Conservation (phyloP, 352 stramenopile species). For the Phytophthora cactorum region DNA sequence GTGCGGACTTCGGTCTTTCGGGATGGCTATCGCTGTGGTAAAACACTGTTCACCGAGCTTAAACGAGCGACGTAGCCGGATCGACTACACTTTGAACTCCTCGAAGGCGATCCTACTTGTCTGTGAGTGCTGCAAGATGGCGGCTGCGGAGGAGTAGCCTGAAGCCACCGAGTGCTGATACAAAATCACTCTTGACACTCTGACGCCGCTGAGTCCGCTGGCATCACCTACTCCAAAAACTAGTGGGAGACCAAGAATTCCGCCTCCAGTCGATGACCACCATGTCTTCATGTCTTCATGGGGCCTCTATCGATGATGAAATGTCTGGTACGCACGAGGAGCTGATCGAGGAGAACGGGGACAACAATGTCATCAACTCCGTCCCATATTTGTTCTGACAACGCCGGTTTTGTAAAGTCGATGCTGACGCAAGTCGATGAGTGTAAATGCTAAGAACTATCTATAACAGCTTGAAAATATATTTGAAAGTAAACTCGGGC, state of each 20-base stretch:
- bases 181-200: slow-evolving; percentile 69
- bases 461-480: too few species aligned
- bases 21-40: slow-evolving; percentile 77
- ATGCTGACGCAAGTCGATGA: too few species aligned
- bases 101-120: slow-evolving; percentile 67
- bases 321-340: slow-evolving; percentile 76
- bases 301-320: slow-evolving; percentile 72
- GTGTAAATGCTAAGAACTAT: too few species aligned
- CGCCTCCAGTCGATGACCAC: slow-evolving; percentile 84
- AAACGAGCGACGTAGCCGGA: slow-evolving; percentile 66
- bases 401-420: too few species aligned
- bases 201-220: slow-evolving; percentile 69
- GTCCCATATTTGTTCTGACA: slow-evolving; percentile 63
- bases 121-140: slow-evolving; percentile 81
- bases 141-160: slow-evolving; percentile 53
- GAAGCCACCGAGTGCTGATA: slow-evolving; percentile 59
- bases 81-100: slow-evolving; percentile 79
- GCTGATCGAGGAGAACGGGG: slow-evolving; percentile 74
- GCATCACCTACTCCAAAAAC: slow-evolving; percentile 77
- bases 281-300: slow-evolving; percentile 59
- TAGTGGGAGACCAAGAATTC: slow-evolving; percentile 74
- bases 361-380: slow-evolving; percentile 66
- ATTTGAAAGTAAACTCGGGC: too few species aligned
- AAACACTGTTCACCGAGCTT: slow-evolving; percentile 78
- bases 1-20: slow-evolving; percentile 80